Conservation (phyloP, 192 early-diverging fungal species). For the Linnemannia schmuckeri region DNA sequence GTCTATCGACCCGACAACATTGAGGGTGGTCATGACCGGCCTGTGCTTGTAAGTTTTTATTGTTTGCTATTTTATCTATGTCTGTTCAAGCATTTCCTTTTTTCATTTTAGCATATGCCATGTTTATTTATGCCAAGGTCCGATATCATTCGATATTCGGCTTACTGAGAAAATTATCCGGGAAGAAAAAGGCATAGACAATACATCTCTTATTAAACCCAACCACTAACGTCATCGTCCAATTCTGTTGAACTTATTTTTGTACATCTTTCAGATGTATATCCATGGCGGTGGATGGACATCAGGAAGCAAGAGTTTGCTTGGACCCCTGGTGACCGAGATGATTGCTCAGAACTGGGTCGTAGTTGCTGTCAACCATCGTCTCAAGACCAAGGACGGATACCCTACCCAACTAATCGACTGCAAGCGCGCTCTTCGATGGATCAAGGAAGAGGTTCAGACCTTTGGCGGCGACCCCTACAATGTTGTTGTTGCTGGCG, state of each 20-base stretch:
- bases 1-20: slow-evolving; percentile 42
- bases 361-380: slow-evolving; percentile 72
- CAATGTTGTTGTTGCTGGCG: slow-evolving; percentile 69
- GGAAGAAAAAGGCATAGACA: background rate
- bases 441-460: slow-evolving; percentile 70
- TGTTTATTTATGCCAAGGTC: background rate
- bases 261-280: slow-evolving; percentile 57
- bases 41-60: slow-evolving; percentile 45
- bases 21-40: slow-evolving; percentile 32
- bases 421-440: slow-evolving; percentile 78
- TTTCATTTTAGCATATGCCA: background rate
- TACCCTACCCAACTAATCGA: slow-evolving; percentile 74
- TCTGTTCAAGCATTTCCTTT: background rate
- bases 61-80: background rate
- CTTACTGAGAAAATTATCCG: background rate
- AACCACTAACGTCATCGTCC: background rate
- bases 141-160: background rate
- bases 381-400: slow-evolving; percentile 60
- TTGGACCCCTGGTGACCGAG: slow-evolving; percentile 51
- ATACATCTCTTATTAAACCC: background rate
- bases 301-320: slow-evolving; percentile 64
- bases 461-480: slow-evolving; percentile 74
- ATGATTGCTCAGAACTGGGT: slow-evolving; percentile 61
- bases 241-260: background rate
- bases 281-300: slow-evolving; percentile 78